These are phyloP conservation scores for Violaceomyces palustris DNA, from an alignment of 1,284 basidiomycete species.

Conservation along the genomic window DNA sequence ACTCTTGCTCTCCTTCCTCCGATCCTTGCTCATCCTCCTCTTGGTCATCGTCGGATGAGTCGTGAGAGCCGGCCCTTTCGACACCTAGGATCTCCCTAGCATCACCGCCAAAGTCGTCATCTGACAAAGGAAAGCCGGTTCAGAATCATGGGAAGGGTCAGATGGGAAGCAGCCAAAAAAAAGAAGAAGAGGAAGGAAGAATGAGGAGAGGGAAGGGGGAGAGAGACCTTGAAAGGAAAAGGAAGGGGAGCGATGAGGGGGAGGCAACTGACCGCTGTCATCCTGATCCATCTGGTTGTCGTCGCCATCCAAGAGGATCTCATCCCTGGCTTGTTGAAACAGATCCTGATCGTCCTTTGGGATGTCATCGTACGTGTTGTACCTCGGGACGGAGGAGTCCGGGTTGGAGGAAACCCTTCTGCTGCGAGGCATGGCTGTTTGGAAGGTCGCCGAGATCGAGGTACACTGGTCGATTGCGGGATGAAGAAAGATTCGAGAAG, in stretches of 20 bases:
- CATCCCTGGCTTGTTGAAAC: constrained; percentile 60
- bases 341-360: constrained; percentile 42
- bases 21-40: constrained; percentile 37
- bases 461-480: no score
- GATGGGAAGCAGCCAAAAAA: no score
- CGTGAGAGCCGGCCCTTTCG: constrained; percentile 50
- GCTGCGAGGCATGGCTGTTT: no score
- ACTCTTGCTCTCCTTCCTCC: constrained; percentile 52
- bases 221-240: no score
- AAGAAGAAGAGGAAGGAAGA: no score
- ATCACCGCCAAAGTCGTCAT: constrained; percentile 36
- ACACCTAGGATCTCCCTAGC: constrained; percentile 39
- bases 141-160: no score
- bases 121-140: no score
- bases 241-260: not conserved
- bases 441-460: no score
- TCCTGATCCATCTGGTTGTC: constrained; percentile 21
- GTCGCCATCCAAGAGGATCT: constrained; percentile 63
- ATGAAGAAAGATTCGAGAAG: no score
- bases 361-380: constrained; percentile 32
- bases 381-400: no score
- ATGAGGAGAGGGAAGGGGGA: no score
- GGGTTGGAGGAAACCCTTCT: no score
- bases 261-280: constrained; percentile 2
- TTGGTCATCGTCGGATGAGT: constrained; percentile 44